Conservation (phyloP, 2,329 filamentous ascomycete species). For the Iodosphaeria phyllophila region DNA sequence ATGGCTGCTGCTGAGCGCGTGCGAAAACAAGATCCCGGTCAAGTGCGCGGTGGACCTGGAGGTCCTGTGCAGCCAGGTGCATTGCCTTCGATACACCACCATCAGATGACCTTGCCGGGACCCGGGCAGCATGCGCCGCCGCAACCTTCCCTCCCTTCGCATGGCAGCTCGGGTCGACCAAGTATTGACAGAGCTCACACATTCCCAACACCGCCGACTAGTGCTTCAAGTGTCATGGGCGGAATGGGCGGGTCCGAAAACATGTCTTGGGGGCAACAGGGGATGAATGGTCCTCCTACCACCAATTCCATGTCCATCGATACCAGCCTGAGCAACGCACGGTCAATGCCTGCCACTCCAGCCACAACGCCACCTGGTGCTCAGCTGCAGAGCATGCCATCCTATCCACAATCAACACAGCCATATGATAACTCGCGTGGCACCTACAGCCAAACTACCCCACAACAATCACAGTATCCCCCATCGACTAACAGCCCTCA, state of each 20-base stretch:
- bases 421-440: slow-evolving; percentile 60
- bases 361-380: slow-evolving; percentile 75
- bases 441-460: slow-evolving; percentile 55
- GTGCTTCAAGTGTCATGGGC: slow-evolving; percentile 68
- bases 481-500: slow-evolving; percentile 39
- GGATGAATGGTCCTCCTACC: slow-evolving; percentile 42
- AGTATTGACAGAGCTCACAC: slow-evolving; percentile 72
- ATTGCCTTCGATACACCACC: slow-evolving; percentile 49
- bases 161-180: slow-evolving; percentile 56
- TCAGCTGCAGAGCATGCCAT: slow-evolving; percentile 57
- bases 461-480: slow-evolving; percentile 55
- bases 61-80: slow-evolving; percentile 26
- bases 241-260: slow-evolving; percentile 56
- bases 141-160: slow-evolving; percentile 40
- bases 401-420: slow-evolving; percentile 51
- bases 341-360: slow-evolving; percentile 80
- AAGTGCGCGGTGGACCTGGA: slow-evolving; percentile 37
- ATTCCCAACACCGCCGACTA: slow-evolving; percentile 85
- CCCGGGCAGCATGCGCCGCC: no score
- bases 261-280: slow-evolving; percentile 58
- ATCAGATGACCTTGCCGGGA: slow-evolving; percentile 38
- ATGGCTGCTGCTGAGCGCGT: slow-evolving; percentile 71
- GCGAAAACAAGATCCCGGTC: slow-evolving; percentile 44
- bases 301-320: slow-evolving; percentile 66
- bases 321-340: slow-evolving; percentile 55